A percentile compares a stretch with the other conserved stretches of the same genome.
Conservation (phyloP, 495 filamentous ascomycete species). For the Talaromyces proteolyticus region DNA sequence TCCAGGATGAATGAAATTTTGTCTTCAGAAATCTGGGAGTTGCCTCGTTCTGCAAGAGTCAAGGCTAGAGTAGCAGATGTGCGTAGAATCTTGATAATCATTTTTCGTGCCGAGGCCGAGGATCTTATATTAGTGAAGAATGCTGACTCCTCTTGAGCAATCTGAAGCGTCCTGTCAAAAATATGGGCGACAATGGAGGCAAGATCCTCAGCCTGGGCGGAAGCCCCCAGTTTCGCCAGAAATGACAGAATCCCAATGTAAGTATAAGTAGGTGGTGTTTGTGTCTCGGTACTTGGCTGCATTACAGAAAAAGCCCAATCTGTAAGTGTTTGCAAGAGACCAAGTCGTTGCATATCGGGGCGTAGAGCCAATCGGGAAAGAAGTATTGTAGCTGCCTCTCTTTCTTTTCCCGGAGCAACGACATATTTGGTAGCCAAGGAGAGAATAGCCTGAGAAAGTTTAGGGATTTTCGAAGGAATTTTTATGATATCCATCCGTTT, state of each 20-base stretch:
- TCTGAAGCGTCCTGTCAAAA: constrained; percentile 41
- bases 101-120: constrained; percentile 73
- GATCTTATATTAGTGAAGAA: constrained; percentile 44
- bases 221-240: constrained; percentile 62
- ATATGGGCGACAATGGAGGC: constrained; percentile 40
- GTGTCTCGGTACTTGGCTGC: constrained; percentile 22
- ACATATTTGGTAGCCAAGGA: constrained; percentile 67
- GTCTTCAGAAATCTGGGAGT: constrained; percentile 27
- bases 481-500: no score
- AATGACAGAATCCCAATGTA: constrained; percentile 72
- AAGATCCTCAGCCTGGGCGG: constrained; percentile 48
- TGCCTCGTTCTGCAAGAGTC: constrained; percentile 32
- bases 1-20: constrained; percentile 41
- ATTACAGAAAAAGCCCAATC: constrained; percentile 61
- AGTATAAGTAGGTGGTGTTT: constrained; percentile 45
- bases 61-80: constrained; percentile 61
- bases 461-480: constrained; percentile 47
- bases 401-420: constrained; percentile 71
- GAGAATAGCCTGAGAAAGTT: constrained; percentile 64
- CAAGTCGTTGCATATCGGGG: constrained; percentile 77
- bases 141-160: constrained; percentile 28
- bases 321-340: constrained; percentile 58
- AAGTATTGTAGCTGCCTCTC: constrained; percentile 76
- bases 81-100: constrained; percentile 76
- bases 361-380: constrained; percentile 76